phyloP scores from a whole-genome alignment of 2,329 filamentous ascomycete genomes.

The Colletotrichum gloeosporioides region DNA sequence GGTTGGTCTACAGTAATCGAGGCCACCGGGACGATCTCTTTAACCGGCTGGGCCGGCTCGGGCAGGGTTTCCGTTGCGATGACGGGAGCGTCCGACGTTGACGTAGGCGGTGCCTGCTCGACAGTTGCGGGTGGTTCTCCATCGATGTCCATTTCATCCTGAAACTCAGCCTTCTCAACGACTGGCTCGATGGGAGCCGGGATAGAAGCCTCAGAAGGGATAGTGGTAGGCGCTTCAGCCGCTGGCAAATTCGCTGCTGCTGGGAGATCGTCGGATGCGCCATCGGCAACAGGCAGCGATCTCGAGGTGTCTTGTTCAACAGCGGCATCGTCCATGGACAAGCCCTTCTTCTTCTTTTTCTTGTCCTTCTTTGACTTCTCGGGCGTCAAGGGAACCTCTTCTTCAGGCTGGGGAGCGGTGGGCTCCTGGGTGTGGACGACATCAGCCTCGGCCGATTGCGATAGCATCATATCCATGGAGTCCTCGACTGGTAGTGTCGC shows the following conservation, averaged over 20 bases:
- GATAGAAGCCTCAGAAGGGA: background rate
- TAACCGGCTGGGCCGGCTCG: background rate
- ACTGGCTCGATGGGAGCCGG: background rate
- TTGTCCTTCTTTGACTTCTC: slow-evolving; percentile 35
- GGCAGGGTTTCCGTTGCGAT: background rate
- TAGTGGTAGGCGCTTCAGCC: background rate
- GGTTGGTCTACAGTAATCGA: background rate
- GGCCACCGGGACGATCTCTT: background rate
- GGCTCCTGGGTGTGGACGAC: background rate
- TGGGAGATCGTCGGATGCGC: background rate
- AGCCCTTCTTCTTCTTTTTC: slow-evolving; percentile 30
- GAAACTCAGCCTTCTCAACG: background rate
- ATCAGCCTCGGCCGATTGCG: background rate
- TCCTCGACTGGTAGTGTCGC: background rate
- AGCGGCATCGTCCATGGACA: background rate
- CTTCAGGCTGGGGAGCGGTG: background rate
- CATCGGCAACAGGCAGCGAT: background rate
- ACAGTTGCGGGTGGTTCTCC: background rate
- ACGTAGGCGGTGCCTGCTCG: background rate
- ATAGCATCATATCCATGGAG: background rate
- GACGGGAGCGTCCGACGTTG: background rate
- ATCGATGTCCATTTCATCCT: background rate
- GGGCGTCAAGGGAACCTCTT: background rate
- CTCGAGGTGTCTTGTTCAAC: background rate
- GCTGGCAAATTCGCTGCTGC: background rate